Percentiles rank a stretch among this genome's conserved stretches.
Evolutionary conservation across 2,329 filamentous ascomycete species (phyloP).

Genomic region (Macrophomina pseudophaseolina): DNA sequence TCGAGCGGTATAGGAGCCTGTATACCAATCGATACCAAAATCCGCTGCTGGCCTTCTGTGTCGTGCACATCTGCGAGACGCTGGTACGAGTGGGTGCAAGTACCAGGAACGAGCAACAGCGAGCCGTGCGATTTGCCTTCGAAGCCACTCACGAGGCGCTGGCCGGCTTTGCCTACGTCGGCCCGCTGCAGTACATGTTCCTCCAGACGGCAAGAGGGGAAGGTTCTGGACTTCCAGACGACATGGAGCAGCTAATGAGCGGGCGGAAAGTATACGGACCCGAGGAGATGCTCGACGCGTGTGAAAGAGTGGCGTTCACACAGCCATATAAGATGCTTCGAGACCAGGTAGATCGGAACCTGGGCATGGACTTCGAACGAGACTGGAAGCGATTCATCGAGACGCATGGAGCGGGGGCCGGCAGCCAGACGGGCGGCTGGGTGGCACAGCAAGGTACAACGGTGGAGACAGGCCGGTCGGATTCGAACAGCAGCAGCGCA

Average conservation of each 20-base stretch:
- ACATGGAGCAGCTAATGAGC: slow-evolving; percentile 31
- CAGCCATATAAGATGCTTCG: slow-evolving; percentile 33
- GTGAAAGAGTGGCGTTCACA: slow-evolving; percentile 34
- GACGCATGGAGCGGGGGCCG: slow-evolving; percentile 15
- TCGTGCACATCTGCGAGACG: slow-evolving; percentile 34
- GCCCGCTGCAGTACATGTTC: slow-evolving; percentile 36
- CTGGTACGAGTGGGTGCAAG: slow-evolving; percentile 30
- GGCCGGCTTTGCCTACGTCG: slow-evolving; percentile 34
- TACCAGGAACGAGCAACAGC: slow-evolving; percentile 9
- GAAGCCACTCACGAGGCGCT: slow-evolving; percentile 31
- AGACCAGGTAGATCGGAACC: slow-evolving; percentile 25
- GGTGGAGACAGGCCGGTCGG: slow-evolving; percentile 2
- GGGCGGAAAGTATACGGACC: slow-evolving; percentile 29
- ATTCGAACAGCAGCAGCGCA: slow-evolving; percentile 13
- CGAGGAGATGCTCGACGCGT: slow-evolving; percentile 37
- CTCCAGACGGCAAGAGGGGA: slow-evolving; percentile 30
- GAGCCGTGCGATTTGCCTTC: slow-evolving; percentile 31
- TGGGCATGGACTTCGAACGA: slow-evolving; percentile 26
- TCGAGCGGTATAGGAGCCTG: slow-evolving; percentile 29
- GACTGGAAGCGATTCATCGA: slow-evolving; percentile 30
- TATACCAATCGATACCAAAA: slow-evolving; percentile 33
- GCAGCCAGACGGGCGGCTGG: slow-evolving; percentile 2
- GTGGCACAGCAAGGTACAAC: neutral
- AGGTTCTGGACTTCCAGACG: slow-evolving; percentile 27
- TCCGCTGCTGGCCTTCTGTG: slow-evolving; percentile 35